Percentiles rank a stretch among this genome's conserved stretches.
Conservation (phyloP, 2,329 filamentous ascomycete genomes). For the Ophiocordyceps camponoti-saundersi region DNA sequence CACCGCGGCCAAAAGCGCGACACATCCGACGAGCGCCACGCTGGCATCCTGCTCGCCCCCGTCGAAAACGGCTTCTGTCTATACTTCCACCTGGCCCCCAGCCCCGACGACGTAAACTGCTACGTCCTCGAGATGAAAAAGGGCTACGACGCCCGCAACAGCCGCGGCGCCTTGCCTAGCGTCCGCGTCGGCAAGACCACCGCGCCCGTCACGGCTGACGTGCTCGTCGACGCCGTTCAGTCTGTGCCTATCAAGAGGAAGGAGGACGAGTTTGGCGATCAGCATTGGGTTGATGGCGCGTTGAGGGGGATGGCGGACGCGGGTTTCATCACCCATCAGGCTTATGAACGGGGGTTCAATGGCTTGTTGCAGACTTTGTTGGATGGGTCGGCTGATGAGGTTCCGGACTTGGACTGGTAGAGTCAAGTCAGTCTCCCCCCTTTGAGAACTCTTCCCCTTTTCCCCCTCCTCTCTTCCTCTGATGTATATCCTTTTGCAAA, state of each 20-base stretch:
- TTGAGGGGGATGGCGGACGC: conserved; percentile 1
- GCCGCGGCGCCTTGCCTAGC: conserved; percentile 4
- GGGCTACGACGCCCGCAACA: conserved; percentile 4
- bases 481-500: too few relatives aligned
- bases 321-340: conserved; percentile 2
- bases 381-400: conserved; percentile 5
- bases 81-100: conserved; percentile 3
- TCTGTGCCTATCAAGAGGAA: conserved; percentile 3
- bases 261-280: conserved; percentile 4
- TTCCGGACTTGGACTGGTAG: conserved; percentile 1
- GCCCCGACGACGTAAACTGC: neutral
- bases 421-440: too few relatives aligned
- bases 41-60: conserved; percentile 3
- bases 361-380: conserved; percentile 5
- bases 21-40: conserved; percentile 4
- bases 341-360: conserved; percentile 4
- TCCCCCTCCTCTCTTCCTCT: too few relatives aligned
- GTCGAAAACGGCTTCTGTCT: conserved; percentile 2
- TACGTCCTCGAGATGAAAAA: conserved; percentile 3
- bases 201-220: conserved; percentile 1
- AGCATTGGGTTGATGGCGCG: conserved; percentile 5
- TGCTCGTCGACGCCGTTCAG: conserved; percentile 1
- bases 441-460: too few relatives aligned
- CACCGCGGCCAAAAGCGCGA: conserved; percentile 4
- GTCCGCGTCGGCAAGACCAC: conserved; percentile 5